These are phyloP conservation scores for Trichaptum fuscoviolaceum DNA, from an alignment of 768 basidiomycete species.

Conservation along the genomic window DNA sequence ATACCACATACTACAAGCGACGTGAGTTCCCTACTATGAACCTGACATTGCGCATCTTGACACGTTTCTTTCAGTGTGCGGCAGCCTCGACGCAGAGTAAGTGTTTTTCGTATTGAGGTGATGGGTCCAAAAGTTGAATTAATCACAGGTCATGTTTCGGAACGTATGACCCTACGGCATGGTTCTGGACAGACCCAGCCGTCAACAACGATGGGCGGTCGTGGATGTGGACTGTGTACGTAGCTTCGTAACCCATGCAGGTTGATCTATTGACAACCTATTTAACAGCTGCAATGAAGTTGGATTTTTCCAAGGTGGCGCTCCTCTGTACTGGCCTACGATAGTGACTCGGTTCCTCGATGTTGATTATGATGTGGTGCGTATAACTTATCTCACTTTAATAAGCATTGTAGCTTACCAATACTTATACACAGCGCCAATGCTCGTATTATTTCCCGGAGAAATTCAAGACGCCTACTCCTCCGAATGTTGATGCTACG, in stretches of 20 bases:
- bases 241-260: not conserved
- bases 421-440: slow-evolving; percentile 49
- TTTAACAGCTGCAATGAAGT: slow-evolving; percentile 61
- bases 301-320: slow-evolving; percentile 42
- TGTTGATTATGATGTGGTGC: slow-evolving; percentile 24
- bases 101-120: slow-evolving; percentile 21
- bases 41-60: slow-evolving; percentile 2
- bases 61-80: slow-evolving; percentile 43
- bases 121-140: not conserved
- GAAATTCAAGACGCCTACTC: slow-evolving; percentile 38
- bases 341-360: slow-evolving; percentile 30
- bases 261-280: slow-evolving; percentile 6
- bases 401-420: slow-evolving; percentile 31
- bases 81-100: slow-evolving; percentile 39
- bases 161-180: slow-evolving; percentile 32
- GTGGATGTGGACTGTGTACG: slow-evolving; percentile 66
- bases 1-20: slow-evolving; percentile 21
- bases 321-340: slow-evolving; percentile 30
- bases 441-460: slow-evolving; percentile 63
- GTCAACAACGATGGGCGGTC: slow-evolving; percentile 55
- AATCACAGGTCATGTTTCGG: slow-evolving; percentile 32
- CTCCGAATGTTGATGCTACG: slow-evolving; percentile 38
- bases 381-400: slow-evolving; percentile 2
- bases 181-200: slow-evolving; percentile 48
- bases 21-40: not conserved